Base-by-base conservation (phyloP, 176 grass and related monocot species). In the Cenchrus fungigraminus region DNA sequence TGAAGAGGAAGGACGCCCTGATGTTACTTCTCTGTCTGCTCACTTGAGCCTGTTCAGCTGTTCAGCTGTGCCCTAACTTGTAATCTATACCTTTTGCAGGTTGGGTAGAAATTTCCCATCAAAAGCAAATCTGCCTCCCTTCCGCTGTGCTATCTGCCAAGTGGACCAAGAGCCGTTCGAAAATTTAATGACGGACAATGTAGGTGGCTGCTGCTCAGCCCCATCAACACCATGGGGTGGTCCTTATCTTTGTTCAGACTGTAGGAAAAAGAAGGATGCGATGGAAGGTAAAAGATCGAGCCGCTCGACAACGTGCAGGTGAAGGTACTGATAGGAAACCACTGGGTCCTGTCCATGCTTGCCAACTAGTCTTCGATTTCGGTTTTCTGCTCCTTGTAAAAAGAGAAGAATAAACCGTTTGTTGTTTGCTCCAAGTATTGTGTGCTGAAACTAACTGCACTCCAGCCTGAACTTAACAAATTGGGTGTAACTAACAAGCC, bases 251-350 rank as follows among this genome's bases (percentile, higher is more conserved):
- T 98, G 97, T 81, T 76, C 77, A 0, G 90, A 89, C 44, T 98
- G 97, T 94, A 92, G 82, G 76, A 95, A 87, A 86, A 98, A 98
- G 93, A 98, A 98, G 79, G 97, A 98, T 79, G 93, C 93, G 43
- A 98, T 96, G 93, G 97, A 98, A 85, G 97, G 97, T 83, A 99
- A 99, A 82, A 92, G 92, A 73, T 91, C 86, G 52, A 86, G 55
- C 40, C 79, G 57, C 29, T 82, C 87, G 2, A 66, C 86, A 28
- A 57, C 79, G 2, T 89, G 89, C 65, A 91, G 84, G 74, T 89
- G 87, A 94, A 88, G 58, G 46, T 78, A 65, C 25, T 42, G 12
- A 45, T 77, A 75, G 50, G 66, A 68, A 62, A 58, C 64, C 15
- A 22, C 53, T 70, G 61, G 51, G 40, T 47, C 80, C 47, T 83